Evolutionary conservation across 2,329 filamentous ascomycete species (phyloP), one percentile per base, ranked within the genome.

Genomic region (Aureobasidium leucospermi): DNA sequence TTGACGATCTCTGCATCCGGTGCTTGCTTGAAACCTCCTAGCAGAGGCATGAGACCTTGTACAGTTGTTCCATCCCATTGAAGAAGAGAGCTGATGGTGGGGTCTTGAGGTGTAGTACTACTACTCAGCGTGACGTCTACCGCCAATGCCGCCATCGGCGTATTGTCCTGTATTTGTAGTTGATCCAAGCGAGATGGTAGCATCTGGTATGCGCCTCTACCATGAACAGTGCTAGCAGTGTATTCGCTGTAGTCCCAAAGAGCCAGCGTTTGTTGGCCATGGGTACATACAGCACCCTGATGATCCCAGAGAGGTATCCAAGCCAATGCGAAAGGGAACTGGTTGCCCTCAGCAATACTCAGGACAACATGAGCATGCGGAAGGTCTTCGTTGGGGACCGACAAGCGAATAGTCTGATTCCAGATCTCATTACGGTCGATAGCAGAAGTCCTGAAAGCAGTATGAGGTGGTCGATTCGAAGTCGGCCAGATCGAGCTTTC

Each of bases 1-100:
- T 97, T 99, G 63, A 99, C 94, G 36, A 99, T 89, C 74, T 99
- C 95, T 59, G 97, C 96, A 71, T 99, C 94, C 0, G 94, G 89
- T 0, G 99, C 92, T 65, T 97, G 97, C 19, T 92, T 86, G 51
- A 97, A 83, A 65, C 92, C 86, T 69, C 88, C 88, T 43, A 99
- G 76, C 0, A 96, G 77, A 15, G 61, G 60, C 19, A 62, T 46
- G 5, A 59, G 51, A 32, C 60, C 53, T 10, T 62, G 60, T 11
- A 62, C 47, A 8, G 57, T 59, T n/a, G 61, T 63, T 68, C 85
- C 90, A 3, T 59, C 58, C 94, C 94, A 97, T 66, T 87, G 89
- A 36, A 97, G 75, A 29, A 99, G 78, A 15, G 90, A 88, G 16
- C 96, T 77, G 10, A 99, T 82, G 15, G 88, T 84, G 59, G 92